Evolutionary conservation across 208 protist species (phyloP), one percentile per base, ranked within the genome.

Genomic region (Phytomonas sp.): DNA sequence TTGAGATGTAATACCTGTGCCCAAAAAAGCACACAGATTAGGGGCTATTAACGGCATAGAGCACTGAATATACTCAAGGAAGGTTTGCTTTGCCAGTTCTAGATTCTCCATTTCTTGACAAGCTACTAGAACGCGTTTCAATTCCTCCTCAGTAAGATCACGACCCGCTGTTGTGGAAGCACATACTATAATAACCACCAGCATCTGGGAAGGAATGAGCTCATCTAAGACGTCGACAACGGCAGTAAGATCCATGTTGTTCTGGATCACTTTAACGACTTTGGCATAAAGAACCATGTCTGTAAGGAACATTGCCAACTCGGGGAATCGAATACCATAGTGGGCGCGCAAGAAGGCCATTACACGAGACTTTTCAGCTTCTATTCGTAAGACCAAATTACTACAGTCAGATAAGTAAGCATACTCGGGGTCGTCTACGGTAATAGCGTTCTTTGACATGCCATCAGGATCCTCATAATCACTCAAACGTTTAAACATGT

Each of bases 41-140:
- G 95, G 95, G 70, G 89, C 93, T 34, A 97, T 83, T 31, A 94
- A 81, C 12, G 87, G 84, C 91, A 98, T 98, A n/a, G 86, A 87
- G 60, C 81, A 77, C 76, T 96, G 89, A 40, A 97, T 93, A 76
- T 96, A 96, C 73, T 97, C 91, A 7, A 97, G 82, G 72, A 97
- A 93, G 4, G 85, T 91, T 71, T 96, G 91, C 72, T 96, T 97
- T 5, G 88, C 88, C 75, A 91, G 83, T 70, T 97, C 92, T 29
- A 97, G 82, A 62, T 87, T 92, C 60, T 94, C 86, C 71, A 97
- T 86, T 79, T 96, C 91, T 62, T 94, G 83, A 67, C 89, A 94
- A 45, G 92, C 92, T 61, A 94, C 86, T 16, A 85, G 33, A 8
- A 95, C 79, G 29, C 79, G 78, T 23, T 81, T 74, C 59, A 91